Evolutionary conservation across 306 rosid species (phyloP), one percentile per base, ranked within the genome.

Genomic region (Rosa persica): DNA sequence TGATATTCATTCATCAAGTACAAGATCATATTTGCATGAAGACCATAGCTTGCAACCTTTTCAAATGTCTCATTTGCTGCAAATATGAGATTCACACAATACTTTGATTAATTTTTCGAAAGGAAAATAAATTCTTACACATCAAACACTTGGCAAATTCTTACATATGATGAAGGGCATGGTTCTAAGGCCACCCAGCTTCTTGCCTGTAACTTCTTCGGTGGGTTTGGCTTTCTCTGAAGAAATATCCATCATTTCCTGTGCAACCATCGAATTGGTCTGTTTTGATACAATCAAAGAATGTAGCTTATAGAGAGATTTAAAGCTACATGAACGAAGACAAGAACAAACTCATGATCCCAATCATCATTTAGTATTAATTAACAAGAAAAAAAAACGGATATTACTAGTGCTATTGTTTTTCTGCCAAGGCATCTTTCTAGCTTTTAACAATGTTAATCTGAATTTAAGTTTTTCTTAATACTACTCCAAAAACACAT

Each of bases 31-130:
- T 94, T 92, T 46, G 84, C 84, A 52, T 84, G 90, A 43, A 90
- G 90, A 43, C 98, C 97, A 40, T 64, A 55, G 68, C 73, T 89
- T 65, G 98, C 89, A 57, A 90, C 92, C 84, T 88, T 92, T 70
- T 94, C 97, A 73, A 94, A 82, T 17, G 90, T 49, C 90, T 94
- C 96, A 17, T 94, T 94, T 71, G 88, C 97, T 94, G 90, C 76
- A 65, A 61, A 80, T 12, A 38, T 23, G 22, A 44, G 38, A 36
- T 48, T 25, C 72, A 64, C 11, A 65, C 39, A 34, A 16, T 15
- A 64, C 69, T 6, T 6, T 5, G 12, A 65, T 34, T 8, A 36
- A 25, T 36, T 34, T 65, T 17, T 34, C 5, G 19, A 30, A 36
- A 64, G 22, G 20, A 34, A 62, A 34, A 16, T 39, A 34, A 34